A percentile compares a stretch with the other conserved stretches of the same genome.
These are phyloP conservation scores for Zasmidium angulare DNA, from an alignment of 2,329 filamentous ascomycete species.

Conservation along the genomic window DNA sequence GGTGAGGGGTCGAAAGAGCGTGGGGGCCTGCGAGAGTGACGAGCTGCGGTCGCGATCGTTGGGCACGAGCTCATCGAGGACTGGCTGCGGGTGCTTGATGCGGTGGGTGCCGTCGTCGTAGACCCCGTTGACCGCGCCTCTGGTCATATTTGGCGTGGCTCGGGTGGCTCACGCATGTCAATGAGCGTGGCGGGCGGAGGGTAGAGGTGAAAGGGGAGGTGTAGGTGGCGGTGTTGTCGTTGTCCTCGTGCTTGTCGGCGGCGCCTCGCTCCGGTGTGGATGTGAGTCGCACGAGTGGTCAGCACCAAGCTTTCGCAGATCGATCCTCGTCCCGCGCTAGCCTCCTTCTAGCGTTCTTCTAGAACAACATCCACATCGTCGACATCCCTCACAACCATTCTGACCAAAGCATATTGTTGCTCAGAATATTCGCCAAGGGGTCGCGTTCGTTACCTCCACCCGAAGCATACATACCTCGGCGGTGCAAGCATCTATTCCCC, in stretches of 20 bases:
- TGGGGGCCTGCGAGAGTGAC: constrained; percentile 14
- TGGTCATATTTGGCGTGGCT: constrained; percentile 22
- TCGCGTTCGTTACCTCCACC: too few relatives aligned
- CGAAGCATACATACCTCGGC: too few relatives aligned
- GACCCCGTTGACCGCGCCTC: constrained; percentile 23
- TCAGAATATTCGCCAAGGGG: too few relatives aligned
- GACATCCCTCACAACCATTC: not conserved
- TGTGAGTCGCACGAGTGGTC: not conserved
- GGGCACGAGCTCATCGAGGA: constrained; percentile 14
- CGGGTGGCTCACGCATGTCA: constrained; percentile 9
- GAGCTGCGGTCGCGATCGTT: constrained; percentile 16
- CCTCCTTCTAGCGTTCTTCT: not conserved
- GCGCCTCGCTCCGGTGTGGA: not conserved
- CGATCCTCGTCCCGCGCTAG: not conserved
- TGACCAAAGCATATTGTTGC: too few relatives aligned
- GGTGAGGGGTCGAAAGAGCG: constrained; percentile 14
- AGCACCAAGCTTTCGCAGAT: not conserved
- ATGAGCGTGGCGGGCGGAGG: not conserved
- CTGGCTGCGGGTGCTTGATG: constrained; percentile 31
- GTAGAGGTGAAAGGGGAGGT: not conserved
- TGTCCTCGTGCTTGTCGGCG: not conserved
- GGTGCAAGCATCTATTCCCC: too few relatives aligned
- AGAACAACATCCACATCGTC: not conserved
- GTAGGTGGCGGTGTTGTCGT: not conserved
- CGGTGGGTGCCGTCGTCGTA: constrained; percentile 22